Evolutionary conservation across 139 green algal species (phyloP).

Genomic region (Dunaliella primolecta): DNA sequence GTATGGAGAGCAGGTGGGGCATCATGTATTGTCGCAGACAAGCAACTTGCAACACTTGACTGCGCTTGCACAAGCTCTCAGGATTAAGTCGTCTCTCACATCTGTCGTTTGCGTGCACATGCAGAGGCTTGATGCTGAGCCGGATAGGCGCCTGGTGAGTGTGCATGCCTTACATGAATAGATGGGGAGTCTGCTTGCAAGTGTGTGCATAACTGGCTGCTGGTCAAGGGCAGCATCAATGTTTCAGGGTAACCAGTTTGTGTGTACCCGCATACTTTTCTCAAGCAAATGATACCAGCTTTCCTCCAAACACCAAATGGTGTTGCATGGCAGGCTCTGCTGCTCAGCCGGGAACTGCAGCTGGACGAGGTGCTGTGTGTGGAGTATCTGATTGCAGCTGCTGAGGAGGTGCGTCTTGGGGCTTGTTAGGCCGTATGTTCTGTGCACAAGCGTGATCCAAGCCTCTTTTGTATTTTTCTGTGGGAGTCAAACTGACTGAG

Average conservation of each 20-base stretch:
- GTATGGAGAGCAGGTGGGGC: conserved; percentile 34
- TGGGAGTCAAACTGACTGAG: no score
- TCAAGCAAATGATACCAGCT: no score
- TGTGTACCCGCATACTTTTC: no score
- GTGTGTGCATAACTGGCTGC: neutral
- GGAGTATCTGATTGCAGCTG: conserved; percentile 52
- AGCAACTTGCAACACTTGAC: no score
- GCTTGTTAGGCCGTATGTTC: no score
- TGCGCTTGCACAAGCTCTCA: no score
- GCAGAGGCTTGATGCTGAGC: conserved; percentile 59
- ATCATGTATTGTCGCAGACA: no score
- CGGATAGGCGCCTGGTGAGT: conserved; percentile 55
- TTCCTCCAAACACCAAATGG: no score
- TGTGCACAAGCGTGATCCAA: no score
- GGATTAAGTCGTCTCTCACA: no score
- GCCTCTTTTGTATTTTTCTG: no score
- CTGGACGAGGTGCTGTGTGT: conserved; percentile 66
- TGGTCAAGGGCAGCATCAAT: neutral
- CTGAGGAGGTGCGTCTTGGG: conserved; percentile 70
- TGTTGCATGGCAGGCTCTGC: conserved; percentile 57
- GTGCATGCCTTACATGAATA: neutral
- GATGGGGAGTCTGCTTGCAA: neutral
- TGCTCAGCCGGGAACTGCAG: conserved; percentile 59
- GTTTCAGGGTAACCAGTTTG: no score
- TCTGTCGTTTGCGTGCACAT: neutral